Percentiles rank a stretch among this genome's conserved stretches.
Evolutionary conservation across 495 filamentous ascomycete genomes (phyloP).

Genomic region (Aspergillus avenaceus): DNA sequence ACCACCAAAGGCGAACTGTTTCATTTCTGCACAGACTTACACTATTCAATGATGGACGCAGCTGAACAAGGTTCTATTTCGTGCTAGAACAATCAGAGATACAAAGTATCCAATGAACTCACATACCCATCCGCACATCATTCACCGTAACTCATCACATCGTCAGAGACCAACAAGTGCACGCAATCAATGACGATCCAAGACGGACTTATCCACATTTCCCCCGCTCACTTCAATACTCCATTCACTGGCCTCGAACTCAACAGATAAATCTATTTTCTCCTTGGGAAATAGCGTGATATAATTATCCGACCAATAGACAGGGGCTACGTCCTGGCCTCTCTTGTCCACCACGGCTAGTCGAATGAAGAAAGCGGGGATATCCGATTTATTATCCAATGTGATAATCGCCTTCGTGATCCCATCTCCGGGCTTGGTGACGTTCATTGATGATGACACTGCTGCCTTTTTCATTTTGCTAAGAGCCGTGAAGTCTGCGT

Average conservation of each 20-base stretch:
- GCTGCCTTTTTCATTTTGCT: slow-evolving; percentile 33
- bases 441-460: slow-evolving; percentile 24
- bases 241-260: slow-evolving; percentile 12
- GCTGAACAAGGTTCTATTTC: too few relatives aligned
- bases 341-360: slow-evolving; percentile 41
- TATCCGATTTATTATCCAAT: slow-evolving; percentile 48
- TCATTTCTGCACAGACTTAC: too few relatives aligned
- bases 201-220: slow-evolving; percentile 7
- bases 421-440: neutral
- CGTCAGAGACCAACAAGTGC: too few relatives aligned
- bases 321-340: slow-evolving; percentile 43
- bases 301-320: slow-evolving; percentile 61
- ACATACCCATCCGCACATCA: too few relatives aligned
- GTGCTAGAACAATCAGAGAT: too few relatives aligned
- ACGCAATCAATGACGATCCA: too few relatives aligned
- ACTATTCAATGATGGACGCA: too few relatives aligned
- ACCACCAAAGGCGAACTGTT: too few relatives aligned
- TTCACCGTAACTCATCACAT: too few relatives aligned
- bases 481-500: slow-evolving; percentile 48
- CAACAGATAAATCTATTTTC: slow-evolving; percentile 30
- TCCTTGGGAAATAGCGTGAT: slow-evolving; percentile 58
- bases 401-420: slow-evolving; percentile 20
- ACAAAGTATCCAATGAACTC: too few relatives aligned
- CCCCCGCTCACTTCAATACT: slow-evolving; percentile 11
- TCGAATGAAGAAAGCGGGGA: slow-evolving; percentile 55